Evolutionary conservation across 2,329 filamentous ascomycete genomes (phyloP).

Genomic region (Coleophoma eucalyptorum): DNA sequence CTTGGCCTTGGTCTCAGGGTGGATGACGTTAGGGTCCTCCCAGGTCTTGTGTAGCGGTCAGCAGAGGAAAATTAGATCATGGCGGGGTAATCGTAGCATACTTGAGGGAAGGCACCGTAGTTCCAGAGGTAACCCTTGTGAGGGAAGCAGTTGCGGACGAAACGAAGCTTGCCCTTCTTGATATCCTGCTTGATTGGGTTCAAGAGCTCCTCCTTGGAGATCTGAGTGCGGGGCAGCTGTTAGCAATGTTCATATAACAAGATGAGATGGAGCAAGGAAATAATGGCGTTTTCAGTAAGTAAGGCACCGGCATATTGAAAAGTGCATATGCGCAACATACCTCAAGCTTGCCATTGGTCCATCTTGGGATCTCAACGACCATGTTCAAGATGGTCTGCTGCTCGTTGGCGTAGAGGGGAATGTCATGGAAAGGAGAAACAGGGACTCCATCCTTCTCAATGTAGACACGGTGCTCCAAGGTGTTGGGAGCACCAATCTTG

Average conservation of each 20-base stretch:
- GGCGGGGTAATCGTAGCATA: constrained; percentile 37
- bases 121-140: constrained; percentile 99
- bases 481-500: constrained; percentile 88
- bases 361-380: constrained; percentile 98
- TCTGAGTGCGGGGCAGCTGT: constrained; percentile 47
- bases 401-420: constrained; percentile 95
- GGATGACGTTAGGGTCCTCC: constrained; percentile 94
- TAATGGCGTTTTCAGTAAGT: too few relatives aligned
- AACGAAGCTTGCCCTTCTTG: constrained; percentile 99
- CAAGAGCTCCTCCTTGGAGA: constrained; percentile 96
- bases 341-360: constrained; percentile 99
- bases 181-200: constrained; percentile 99
- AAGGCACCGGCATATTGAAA: not conserved
- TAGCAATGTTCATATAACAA: constrained; percentile 5
- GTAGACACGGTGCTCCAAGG: constrained; percentile 95
- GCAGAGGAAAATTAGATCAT: too few relatives aligned
- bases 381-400: constrained; percentile 98
- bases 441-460: constrained; percentile 96
- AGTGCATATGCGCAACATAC: constrained; percentile 46
- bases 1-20: constrained; percentile 99
- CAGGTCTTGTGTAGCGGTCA: constrained; percentile 64
- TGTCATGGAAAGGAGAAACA: constrained; percentile 96
- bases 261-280: not conserved
- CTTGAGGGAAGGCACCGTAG: constrained; percentile 98
- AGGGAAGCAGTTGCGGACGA: constrained; percentile 99